Evolutionary conservation across 2,329 filamentous ascomycete species (phyloP).

Genomic region (Phialophora expanda): DNA sequence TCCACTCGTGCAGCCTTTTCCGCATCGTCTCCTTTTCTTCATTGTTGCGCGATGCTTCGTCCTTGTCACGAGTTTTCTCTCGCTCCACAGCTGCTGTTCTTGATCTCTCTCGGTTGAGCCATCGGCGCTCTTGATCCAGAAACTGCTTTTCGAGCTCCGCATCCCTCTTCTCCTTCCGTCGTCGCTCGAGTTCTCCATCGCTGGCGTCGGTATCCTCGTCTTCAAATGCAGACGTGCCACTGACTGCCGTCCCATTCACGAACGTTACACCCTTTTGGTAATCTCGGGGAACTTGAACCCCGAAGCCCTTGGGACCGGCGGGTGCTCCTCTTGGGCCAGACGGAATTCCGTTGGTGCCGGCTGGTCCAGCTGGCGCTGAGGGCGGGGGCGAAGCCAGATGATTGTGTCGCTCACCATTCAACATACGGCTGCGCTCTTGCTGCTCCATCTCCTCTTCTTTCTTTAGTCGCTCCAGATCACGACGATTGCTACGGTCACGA

Average conservation of each 20-base stretch:
- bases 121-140: constrained; percentile 83
- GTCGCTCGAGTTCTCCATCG: constrained; percentile 80
- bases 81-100: constrained; percentile 83
- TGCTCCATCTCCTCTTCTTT: constrained; percentile 93
- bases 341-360: constrained; percentile 74
- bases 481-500: constrained; percentile 83
- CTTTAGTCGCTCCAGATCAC: constrained; percentile 84
- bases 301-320: constrained; percentile 69
- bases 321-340: constrained; percentile 77
- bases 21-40: constrained; percentile 70
- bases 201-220: constrained; percentile 87
- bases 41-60: constrained; percentile 70
- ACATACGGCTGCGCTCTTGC: constrained; percentile 70
- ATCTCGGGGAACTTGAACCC: constrained; percentile 68
- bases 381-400: constrained; percentile 74
- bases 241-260: constrained; percentile 76
- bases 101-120: constrained; percentile 86
- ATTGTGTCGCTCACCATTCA: constrained; percentile 67
- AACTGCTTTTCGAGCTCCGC: constrained; percentile 80
- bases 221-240: constrained; percentile 65
- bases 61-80: constrained; percentile 78
- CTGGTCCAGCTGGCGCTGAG: constrained; percentile 65
- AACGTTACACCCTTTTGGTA: constrained; percentile 81
- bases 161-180: constrained; percentile 72
- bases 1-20: constrained; percentile 77